phyloP scores from a whole-genome alignment of 1,139 yeast genomes.

The Debaryomyces sp. region DNA sequence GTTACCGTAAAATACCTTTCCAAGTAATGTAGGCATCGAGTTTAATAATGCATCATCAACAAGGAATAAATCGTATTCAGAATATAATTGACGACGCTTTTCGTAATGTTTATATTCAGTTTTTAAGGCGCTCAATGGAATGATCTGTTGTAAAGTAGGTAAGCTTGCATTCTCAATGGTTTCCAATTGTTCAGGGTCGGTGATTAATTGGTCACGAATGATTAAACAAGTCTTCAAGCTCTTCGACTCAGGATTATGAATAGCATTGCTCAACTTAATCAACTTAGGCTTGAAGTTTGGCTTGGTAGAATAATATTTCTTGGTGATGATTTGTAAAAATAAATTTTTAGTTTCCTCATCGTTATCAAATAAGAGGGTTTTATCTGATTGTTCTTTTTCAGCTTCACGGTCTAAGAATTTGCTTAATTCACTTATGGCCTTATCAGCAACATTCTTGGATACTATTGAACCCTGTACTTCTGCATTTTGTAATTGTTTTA shows the following conservation, averaged over 20 bases:
- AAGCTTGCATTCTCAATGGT: constrained; percentile 58
- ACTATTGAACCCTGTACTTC: constrained; percentile 13
- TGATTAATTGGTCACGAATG: constrained; percentile 67
- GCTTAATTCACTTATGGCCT: constrained; percentile 56
- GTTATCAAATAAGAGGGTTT: constrained; percentile 43
- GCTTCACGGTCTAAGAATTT: constrained; percentile 39
- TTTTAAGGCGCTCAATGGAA: constrained; percentile 61
- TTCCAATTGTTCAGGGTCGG: constrained; percentile 58
- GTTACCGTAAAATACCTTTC: constrained; percentile 70
- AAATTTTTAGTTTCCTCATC: constrained; percentile 56
- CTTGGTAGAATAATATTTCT: constrained; percentile 62
- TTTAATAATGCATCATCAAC: constrained; percentile 84
- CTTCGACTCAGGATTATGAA: constrained; percentile 35
- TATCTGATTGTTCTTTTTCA: constrained; percentile 29
- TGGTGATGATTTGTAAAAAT: constrained; percentile 63
- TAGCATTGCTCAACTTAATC: constrained; percentile 55
- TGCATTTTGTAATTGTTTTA: constrained; percentile 4
- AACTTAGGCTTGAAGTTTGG: constrained; percentile 75
- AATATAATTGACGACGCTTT: constrained; percentile 64
- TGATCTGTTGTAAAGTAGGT: constrained; percentile 49
- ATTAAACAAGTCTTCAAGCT: constrained; percentile 70
- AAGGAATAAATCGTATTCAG: constrained; percentile 70
- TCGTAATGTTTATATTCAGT: constrained; percentile 71
- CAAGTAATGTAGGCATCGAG: constrained; percentile 78
- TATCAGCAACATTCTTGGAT: constrained; percentile 26